A percentile compares a stretch with the other conserved stretches of the same genome.
Conservation (phyloP, 192 early-diverging fungal genomes). For the Linnemannia schmuckeri region DNA sequence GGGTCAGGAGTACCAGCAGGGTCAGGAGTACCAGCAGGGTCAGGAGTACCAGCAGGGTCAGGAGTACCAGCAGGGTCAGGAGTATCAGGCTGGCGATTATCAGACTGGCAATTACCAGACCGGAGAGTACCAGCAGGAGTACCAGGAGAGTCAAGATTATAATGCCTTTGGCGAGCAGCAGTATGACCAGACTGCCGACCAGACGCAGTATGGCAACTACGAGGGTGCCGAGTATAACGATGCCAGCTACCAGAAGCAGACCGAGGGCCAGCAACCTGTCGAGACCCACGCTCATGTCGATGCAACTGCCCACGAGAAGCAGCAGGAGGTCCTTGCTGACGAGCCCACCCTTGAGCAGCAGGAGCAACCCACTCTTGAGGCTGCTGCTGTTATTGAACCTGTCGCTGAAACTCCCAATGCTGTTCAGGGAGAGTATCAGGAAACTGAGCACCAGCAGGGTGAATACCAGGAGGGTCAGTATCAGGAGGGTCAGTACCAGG, state of each 20-base stretch:
- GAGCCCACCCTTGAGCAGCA: constrained; percentile 39
- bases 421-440: constrained; percentile 28
- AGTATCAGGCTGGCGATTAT: not conserved
- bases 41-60: constrained; percentile 7
- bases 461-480: constrained; percentile 37
- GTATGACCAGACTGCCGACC: constrained; percentile 28
- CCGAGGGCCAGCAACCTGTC: not conserved
- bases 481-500: constrained; percentile 41
- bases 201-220: constrained; percentile 13
- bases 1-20: constrained; percentile 6
- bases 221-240: constrained; percentile 32
- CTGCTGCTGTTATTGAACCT: not conserved
- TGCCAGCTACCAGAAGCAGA: not conserved
- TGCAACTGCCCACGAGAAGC: not conserved
- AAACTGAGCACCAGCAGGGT: constrained; percentile 25
- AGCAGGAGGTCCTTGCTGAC: constrained; percentile 18
- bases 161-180: constrained; percentile 14
- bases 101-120: not conserved
- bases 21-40: not conserved
- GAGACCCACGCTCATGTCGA: not conserved
- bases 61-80: constrained; percentile 14
- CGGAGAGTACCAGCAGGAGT: constrained; percentile 1
- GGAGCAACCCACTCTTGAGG: not conserved
- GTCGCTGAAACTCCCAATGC: not conserved
- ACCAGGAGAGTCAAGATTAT: constrained; percentile 1